phyloP scores from a whole-genome alignment of 371 early-diverging fungal species.

The Polyrhizophydium stewartii region DNA sequence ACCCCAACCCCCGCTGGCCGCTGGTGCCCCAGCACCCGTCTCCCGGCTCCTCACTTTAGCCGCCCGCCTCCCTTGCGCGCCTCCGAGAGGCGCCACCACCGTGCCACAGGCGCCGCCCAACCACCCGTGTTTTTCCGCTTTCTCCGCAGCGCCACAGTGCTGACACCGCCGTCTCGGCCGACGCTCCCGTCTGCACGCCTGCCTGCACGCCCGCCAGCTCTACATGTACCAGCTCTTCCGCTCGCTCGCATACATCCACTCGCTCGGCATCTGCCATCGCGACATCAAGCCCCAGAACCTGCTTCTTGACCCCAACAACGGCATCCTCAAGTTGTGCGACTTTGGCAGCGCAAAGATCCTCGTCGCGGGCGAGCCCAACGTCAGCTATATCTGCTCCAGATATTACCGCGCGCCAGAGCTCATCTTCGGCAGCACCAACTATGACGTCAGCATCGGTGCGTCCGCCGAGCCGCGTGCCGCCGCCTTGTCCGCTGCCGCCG shows the following conservation, averaged over 20 bases:
- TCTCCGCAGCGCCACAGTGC: too few relatives aligned
- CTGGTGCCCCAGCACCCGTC: too few relatives aligned
- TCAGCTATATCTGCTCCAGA: conserved; percentile 97
- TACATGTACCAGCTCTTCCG: conserved; percentile 97
- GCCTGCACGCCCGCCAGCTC: conserved; percentile 51
- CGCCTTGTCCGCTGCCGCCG: background rate
- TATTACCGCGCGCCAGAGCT: conserved; percentile 99
- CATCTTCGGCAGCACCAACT: conserved; percentile 95
- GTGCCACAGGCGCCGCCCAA: background rate
- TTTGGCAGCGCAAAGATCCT: conserved; percentile 98
- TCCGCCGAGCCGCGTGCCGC: background rate
- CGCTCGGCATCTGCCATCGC: conserved; percentile 92
- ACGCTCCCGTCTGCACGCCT: too few relatives aligned
- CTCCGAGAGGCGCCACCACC: background rate
- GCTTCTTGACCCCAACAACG: conserved; percentile 83
- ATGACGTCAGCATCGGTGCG: conserved; percentile 82
- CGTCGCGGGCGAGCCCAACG: conserved; percentile 90
- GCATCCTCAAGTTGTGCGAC: conserved; percentile 96
- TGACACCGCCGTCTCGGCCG: too few relatives aligned
- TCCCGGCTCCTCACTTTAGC: background rate
- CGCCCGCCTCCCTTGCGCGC: background rate
- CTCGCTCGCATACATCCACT: conserved; percentile 94
- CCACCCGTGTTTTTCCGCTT: conserved; percentile 1
- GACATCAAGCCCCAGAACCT: conserved; percentile 99
- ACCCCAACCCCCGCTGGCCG: too few relatives aligned